Conservation (phyloP, 2,329 filamentous ascomycete species). For the Penicillium hordei region DNA sequence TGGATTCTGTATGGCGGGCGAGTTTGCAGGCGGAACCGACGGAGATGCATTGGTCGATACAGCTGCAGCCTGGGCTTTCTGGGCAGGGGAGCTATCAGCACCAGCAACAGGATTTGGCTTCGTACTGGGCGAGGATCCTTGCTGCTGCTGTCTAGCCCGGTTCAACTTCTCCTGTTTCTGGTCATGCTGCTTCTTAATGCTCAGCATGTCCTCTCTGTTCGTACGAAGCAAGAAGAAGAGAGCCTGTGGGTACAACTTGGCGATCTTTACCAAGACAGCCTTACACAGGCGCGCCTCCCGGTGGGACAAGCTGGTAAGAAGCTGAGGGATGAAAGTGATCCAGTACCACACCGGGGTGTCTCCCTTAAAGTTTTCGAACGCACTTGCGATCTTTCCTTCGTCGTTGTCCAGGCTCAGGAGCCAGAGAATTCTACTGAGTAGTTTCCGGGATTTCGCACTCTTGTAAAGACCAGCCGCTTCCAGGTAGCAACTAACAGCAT, state of each 20-base stretch:
- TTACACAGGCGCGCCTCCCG: conserved; percentile 88
- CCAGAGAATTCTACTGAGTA: conserved; percentile 92
- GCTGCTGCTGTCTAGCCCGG: conserved; percentile 62
- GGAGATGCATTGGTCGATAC: conserved; percentile 28
- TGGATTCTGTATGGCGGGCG: conserved; percentile 29
- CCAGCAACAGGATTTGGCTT: conserved; percentile 43
- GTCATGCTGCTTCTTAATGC: conserved; percentile 85
- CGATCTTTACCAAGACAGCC: conserved; percentile 84
- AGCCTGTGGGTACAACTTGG: conserved; percentile 91
- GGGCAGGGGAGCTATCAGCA: conserved; percentile 44
- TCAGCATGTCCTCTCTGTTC: conserved; percentile 87
- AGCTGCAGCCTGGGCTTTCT: conserved; percentile 50
- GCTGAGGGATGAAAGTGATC: conserved; percentile 98
- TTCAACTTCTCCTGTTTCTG: conserved; percentile 59
- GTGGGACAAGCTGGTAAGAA: conserved; percentile 85
- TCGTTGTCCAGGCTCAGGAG: conserved; percentile 89
- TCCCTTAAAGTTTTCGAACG: conserved; percentile 95
- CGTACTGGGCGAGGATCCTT: conserved; percentile 37
- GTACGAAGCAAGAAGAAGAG: conserved; percentile 95
- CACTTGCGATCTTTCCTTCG: conserved; percentile 75
- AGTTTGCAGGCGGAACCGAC: conserved; percentile 23
- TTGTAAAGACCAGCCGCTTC: conserved; percentile 97
- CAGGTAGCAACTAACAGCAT: conserved; percentile 92
- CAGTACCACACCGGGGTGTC: conserved; percentile 99
- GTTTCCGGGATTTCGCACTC: conserved; percentile 91